Base-by-base conservation (phyloP, 805 yeast genomes). In the Kazachstania martiniae region DNA sequence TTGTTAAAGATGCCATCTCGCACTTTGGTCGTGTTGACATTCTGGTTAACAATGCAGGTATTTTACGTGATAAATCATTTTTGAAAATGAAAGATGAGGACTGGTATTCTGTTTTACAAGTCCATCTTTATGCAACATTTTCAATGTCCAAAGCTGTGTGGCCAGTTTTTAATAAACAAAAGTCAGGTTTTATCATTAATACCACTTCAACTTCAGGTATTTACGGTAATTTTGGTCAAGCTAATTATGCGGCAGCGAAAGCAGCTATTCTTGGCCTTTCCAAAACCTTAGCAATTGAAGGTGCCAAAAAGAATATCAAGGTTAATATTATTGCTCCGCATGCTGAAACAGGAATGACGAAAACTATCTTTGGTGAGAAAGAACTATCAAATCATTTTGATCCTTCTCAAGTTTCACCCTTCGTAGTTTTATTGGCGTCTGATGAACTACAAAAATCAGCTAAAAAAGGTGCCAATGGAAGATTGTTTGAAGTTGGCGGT, bases 301-400 rank as follows among this genome's bases (percentile, higher is more conserved):
- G 98, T 50, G 75, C 75, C 38, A 84, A 73, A 58, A 55, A 65
- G 49, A 74, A 78, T 52, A 85, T 89, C 45, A 66, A 68, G 49
- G 87, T 76, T 36, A 83, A 87, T 53, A 72, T 75, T 23, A 77
- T 86, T 56, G 97, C 98, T 18, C 98, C 98, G 33, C 95, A 89
- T 56, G 97, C 97, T 18, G 96, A 89, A 52, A 89, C 98, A 27
- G 87, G 93, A 36, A 89, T 89, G 98, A 89, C 98, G 18, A 72
- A 74, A 50, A 81, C 94, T 5, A 77, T 89, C 29, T 82, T 89
- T 62, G 71, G 74, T 29, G 78, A 77, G 29, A 75, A 74, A 39
- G 94, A 89, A 59, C 71, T 78, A 46, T 28, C 38, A 10, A 83
- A 84, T 61, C 74, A 77, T 46, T 85, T 78, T 60, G 84, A 83